Evolutionary conservation across 768 basidiomycete genomes (phyloP), one percentile per base, ranked within the genome.

Genomic region (Suillus clintonianus): DNA sequence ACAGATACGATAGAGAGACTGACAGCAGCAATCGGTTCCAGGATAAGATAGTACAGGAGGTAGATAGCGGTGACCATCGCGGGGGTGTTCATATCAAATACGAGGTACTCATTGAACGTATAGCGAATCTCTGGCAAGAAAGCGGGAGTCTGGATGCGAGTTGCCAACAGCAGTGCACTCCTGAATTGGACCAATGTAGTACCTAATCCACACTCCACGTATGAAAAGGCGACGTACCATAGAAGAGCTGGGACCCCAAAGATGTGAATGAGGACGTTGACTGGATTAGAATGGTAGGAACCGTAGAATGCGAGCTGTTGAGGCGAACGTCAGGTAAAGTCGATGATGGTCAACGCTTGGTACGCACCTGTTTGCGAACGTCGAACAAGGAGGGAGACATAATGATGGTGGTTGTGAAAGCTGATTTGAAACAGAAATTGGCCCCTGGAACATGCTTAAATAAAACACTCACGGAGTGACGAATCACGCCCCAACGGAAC

Each of bases 11-110:
- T 30, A 24, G 19, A 45, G n/a, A 43, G 43, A 79, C 92, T 71
- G 74, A 97, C 96, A 17, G 93, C 94, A 61, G 92, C 95, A 17
- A 85, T 68, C 0, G 95, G 94, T 64, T 97, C 95, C 37, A 99
- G 86, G 17, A 83, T 64, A 65, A 87, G 78, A 73, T 97, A 99
- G 77, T 97, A 99, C 3, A 77, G 68, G 22, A 90, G 75, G 71
- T 91, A 95, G 2, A 84, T 64, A 0, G 77, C 78, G 3, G 86
- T 83, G 69, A 83, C 78, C 48, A 94, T 75, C 11, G 91, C 79
- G 4, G 91, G 75, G 39, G 83, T 77, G 70, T 92, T 95, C 58
- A 89, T 71, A 64, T 94, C 89, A 68, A 95, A 87, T 13, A 82
- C 76, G 53, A 95, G 78, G 72, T 87, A 85, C 36, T 89, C 76